A percentile compares a stretch with the other conserved stretches of the same genome.
Conservation (phyloP, 2,329 filamentous ascomycete genomes). For the Cadophora sp. region DNA sequence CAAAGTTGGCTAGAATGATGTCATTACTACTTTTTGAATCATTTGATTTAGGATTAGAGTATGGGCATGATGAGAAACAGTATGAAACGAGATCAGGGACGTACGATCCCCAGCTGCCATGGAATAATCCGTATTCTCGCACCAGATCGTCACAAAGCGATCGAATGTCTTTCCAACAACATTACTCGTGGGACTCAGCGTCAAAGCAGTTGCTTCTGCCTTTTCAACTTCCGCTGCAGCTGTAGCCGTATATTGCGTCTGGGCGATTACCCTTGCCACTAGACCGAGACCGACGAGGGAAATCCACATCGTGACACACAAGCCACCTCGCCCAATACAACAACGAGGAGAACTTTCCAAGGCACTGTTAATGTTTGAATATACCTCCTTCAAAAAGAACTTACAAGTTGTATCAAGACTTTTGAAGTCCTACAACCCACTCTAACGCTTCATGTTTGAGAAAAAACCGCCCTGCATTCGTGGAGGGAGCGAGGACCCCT, state of each 20-base stretch:
- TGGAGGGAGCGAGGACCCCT: not conserved
- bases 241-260: slow-evolving; percentile 33
- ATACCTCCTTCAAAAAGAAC: not conserved
- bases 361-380: not conserved
- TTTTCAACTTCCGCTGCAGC: slow-evolving; percentile 25
- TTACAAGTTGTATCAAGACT: not conserved
- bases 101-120: slow-evolving; percentile 66
- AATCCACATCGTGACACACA: not conserved
- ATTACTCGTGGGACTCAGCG: slow-evolving; percentile 63
- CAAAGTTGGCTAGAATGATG: slow-evolving; percentile 50
- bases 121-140: slow-evolving; percentile 76
- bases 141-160: slow-evolving; percentile 71
- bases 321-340: not conserved
- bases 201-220: slow-evolving; percentile 63
- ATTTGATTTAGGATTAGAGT: not conserved
- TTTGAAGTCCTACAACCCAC: not conserved
- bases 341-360: not conserved
- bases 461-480: slow-evolving; percentile 9
- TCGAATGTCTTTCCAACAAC: slow-evolving; percentile 76
- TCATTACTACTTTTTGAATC: not conserved
- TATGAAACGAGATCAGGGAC: slow-evolving; percentile 36
- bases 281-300: not conserved
- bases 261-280: slow-evolving; percentile 43
- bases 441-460: not conserved
- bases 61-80: not conserved